Base-by-base conservation (phyloP, 371 early-diverging fungal species). In the Mycotypha africana region DNA sequence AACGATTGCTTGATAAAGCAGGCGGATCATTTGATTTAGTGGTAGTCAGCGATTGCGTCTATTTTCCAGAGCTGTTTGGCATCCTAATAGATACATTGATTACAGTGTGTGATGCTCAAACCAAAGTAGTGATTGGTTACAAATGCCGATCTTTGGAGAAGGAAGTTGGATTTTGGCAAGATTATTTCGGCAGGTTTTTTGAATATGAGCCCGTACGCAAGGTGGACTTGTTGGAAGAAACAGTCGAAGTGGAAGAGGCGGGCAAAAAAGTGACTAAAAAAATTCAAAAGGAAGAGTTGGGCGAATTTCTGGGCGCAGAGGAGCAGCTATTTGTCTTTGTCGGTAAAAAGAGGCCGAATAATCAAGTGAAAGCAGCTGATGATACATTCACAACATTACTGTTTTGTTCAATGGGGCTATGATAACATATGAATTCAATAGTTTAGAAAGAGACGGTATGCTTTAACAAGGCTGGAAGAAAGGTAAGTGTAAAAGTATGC, bases 161-260 rank as follows among this genome's bases (percentile, higher is more conserved):
- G 44, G 81, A 81, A 62, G 52, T 55, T 15, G 78, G 77, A 2
- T 81, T 81, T 42, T 81, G 81, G 81, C 76, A 81, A 35, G 67
- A 77, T 46, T 76, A 70, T 38, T 70, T 81, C 59, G 81, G 81
- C 12, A 56, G 76, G 5, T 76, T 52, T 32, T 78, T 78, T 61
- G 65, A 65, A 37, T 74, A 78, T 35, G 77, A 76, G 36, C 78
- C 76, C 12, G 76, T 81, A 4, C 36, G 76, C 26, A 67, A 63
- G 28, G 11, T 50, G 12, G n/a, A n/a, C n/a, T n/a, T n/a, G n/a
- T n/a, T n/a, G n/a, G 53, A 49, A 42, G 3, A 35, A 41, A 4
- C 45, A 42, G 11, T 35, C 41, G 33, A 37, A 15, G 42, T 48
- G 1, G 45, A 37, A 23, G 49, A 46, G 2, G 34, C 9, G 48